Base-by-base conservation (phyloP, 768 basidiomycete genomes). In the Lactarius trivialis region DNA sequence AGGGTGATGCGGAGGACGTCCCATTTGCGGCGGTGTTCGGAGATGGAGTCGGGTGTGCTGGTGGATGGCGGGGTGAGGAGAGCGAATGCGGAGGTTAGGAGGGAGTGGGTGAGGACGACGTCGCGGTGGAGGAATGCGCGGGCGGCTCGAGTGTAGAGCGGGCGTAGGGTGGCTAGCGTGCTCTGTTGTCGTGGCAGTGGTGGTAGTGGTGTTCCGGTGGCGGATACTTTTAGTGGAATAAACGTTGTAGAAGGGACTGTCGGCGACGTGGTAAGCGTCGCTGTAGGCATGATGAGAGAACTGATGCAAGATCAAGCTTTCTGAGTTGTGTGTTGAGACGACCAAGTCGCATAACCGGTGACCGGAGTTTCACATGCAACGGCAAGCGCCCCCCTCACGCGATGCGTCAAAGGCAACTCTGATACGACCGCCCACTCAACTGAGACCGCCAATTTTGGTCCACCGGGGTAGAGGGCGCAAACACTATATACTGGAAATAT, bases 1-100 rank as follows among this genome's bases (percentile, higher is more conserved):
- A 91, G 79, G 0, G 90, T 93, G 65, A 93, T 86, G 28, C 91
- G 81, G 7, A 93, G 83, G 60, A 93, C 84, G 69, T 93, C 91
- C 91, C 91, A 93, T 75, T 91, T 92, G 60, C 85, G 78, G 19
- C 91, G 83, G 53, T 78, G 75, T 5, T 69, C 66, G 9, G 70
- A 61, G 63, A 84, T 76, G 24, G 80, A 74, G 59, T 79, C 76
- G 4, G 83, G 76, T 3, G 68, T 33, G 26, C 65, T 6, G 76
- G 82, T 48, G 77, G 76, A 17, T 70, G 78, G 64, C 1, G 75
- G 71, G 2, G 68, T 55, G 15, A 93, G 69, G 34, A 89, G 73
- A 9, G 81, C 70, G 71, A 91, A 90, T 0, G 89, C 91, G 8
- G 88, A 82, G 48, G 80, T 76, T 30, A 92, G 70, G 36, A 92